These are phyloP conservation scores for Penicillium sp. DNA, from an alignment of 2,329 filamentous ascomycete genomes.

Conservation along the genomic window DNA sequence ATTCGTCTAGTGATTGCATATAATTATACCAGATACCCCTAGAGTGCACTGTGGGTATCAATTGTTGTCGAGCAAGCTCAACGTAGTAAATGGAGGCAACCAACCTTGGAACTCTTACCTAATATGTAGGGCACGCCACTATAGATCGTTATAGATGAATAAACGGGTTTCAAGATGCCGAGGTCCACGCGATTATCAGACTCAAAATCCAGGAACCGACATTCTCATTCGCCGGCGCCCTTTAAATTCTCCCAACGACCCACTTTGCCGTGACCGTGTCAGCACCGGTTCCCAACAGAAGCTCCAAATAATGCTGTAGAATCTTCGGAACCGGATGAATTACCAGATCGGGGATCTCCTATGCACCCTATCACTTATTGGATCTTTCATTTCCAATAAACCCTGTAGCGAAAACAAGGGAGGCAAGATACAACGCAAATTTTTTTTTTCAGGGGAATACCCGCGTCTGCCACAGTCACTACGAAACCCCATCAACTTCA, in stretches of 20 bases:
- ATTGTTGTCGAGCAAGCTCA: too few relatives aligned
- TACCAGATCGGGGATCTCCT: background rate
- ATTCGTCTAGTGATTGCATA: background rate
- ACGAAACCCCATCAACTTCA: background rate
- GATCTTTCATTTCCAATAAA: background rate
- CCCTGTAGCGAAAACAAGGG: background rate
- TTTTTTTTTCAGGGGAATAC: background rate
- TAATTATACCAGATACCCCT: background rate
- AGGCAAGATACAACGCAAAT: background rate
- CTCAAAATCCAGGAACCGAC: background rate
- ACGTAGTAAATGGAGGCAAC: background rate
- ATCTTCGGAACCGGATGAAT: background rate
- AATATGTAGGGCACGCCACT: too few relatives aligned
- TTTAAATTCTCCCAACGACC: constrained; percentile 1
- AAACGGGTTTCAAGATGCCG: background rate
- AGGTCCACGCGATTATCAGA: background rate
- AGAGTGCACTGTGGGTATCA: too few relatives aligned
- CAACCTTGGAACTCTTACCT: too few relatives aligned
- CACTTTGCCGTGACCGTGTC: background rate
- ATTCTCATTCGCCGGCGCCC: background rate
- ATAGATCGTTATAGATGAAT: background rate
- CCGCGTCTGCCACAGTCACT: background rate
- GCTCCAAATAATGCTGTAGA: background rate
- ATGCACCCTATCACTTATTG: background rate
- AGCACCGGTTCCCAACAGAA: background rate